A percentile compares a stretch with the other conserved stretches of the same genome.
Evolutionary conservation across 352 stramenopile genomes (phyloP).

Genomic region (Elongisporangium anandrum): DNA sequence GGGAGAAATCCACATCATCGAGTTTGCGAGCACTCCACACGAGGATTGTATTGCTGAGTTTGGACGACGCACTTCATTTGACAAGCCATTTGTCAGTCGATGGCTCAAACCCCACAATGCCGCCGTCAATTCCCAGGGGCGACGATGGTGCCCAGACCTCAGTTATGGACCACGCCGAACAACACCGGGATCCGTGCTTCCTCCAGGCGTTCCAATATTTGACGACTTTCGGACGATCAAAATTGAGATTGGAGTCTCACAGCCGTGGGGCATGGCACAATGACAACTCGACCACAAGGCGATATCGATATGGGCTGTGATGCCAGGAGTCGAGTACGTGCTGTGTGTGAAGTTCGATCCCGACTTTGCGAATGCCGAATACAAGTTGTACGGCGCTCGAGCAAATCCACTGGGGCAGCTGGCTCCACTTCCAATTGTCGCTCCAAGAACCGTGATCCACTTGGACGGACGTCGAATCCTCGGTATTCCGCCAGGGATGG

Average conservation of each 20-base stretch:
- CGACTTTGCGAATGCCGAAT: conserved; percentile 31
- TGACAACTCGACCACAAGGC: too few relatives aligned
- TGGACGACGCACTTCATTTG: conserved; percentile 2
- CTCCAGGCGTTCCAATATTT: conserved; percentile 26
- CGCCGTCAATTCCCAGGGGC: conserved; percentile 23
- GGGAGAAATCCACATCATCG: too few relatives aligned
- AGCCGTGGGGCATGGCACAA: too few relatives aligned
- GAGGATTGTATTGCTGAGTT: conserved; percentile 13
- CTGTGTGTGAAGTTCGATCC: conserved; percentile 31
- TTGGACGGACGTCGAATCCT: conserved; percentile 34
- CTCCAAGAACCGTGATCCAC: conserved; percentile 24
- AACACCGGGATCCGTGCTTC: conserved; percentile 26
- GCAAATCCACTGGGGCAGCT: conserved; percentile 21
- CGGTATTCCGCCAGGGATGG: conserved; percentile 24
- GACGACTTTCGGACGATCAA: conserved; percentile 30
- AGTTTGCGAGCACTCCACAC: conserved; percentile 23
- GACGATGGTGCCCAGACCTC: conserved; percentile 20
- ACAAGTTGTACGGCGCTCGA: conserved; percentile 37
- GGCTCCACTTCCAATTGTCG: conserved; percentile 25
- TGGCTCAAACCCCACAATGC: conserved; percentile 12
- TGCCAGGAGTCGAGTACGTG: conserved; percentile 36
- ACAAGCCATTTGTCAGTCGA: conserved; percentile 4
- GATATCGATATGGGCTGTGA: too few relatives aligned
- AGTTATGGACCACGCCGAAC: conserved; percentile 24
- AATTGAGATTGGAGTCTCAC: conserved; percentile 30